phyloP scores from a whole-genome alignment of 805 yeast species.

The Kockiozyma suomiensis region DNA sequence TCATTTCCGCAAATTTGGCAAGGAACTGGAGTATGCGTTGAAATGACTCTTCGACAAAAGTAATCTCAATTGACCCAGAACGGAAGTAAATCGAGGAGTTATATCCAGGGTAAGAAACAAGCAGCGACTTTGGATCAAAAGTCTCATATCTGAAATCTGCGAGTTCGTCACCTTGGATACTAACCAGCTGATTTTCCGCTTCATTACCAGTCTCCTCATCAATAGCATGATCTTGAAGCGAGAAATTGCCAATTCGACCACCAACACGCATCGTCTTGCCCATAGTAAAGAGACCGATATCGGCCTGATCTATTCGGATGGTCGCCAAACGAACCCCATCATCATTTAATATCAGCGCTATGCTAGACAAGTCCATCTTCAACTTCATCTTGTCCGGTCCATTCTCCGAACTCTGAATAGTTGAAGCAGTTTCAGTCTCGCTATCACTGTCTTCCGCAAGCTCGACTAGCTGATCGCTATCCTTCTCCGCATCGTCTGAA shows the following conservation, averaged over 20 bases:
- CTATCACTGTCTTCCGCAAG: conserved; percentile 15
- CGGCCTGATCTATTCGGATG: conserved; percentile 71
- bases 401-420: conserved; percentile 10
- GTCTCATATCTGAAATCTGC: conserved; percentile 87
- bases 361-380: conserved; percentile 67
- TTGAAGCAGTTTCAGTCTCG: conserved; percentile 26
- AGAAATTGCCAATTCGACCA: conserved; percentile 75
- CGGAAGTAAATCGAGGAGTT: conserved; percentile 62
- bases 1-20: conserved; percentile 79
- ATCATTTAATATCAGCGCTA: conserved; percentile 75
- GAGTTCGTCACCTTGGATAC: conserved; percentile 77
- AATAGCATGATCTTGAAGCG: conserved; percentile 69
- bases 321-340: conserved; percentile 83
- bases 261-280: conserved; percentile 77
- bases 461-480: conserved; percentile 10
- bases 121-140: conserved; percentile 57
- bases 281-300: conserved; percentile 61
- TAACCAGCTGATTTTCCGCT: conserved; percentile 63
- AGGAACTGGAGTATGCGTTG: conserved; percentile 66
- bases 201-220: conserved; percentile 54
- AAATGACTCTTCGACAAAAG: conserved; percentile 80
- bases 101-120: conserved; percentile 43
- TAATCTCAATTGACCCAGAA: conserved; percentile 74
- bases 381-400: conserved; percentile 55
- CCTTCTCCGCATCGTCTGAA: conserved; percentile 45